A percentile compares a stretch with the other conserved stretches of the same genome.
These are phyloP conservation scores for Begonia peltatifolia DNA, from an alignment of 306 rosid genomes.

Conservation along the genomic window DNA sequence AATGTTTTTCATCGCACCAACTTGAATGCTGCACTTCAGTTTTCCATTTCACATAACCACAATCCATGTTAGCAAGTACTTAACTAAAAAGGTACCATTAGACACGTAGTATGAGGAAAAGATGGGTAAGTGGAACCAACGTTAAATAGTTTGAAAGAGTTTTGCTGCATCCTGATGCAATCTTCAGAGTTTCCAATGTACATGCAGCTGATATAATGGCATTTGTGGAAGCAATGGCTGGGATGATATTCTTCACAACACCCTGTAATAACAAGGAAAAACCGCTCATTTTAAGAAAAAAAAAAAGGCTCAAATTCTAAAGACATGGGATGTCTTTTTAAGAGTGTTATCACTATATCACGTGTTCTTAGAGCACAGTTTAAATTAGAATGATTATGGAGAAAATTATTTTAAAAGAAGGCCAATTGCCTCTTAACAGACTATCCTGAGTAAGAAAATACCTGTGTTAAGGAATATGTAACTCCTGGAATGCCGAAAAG, in stretches of 20 bases:
- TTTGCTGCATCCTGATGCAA: constrained; percentile 90
- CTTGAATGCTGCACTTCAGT: too few relatives aligned
- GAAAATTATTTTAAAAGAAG: too few relatives aligned
- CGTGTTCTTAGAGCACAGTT: too few relatives aligned
- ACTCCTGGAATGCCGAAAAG: constrained; percentile 97
- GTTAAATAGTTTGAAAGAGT: constrained; percentile 83
- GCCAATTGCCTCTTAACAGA: too few relatives aligned
- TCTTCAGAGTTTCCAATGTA: constrained; percentile 80
- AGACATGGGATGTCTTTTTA: too few relatives aligned
- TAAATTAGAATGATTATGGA: too few relatives aligned
- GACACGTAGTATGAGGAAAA: constrained; percentile 1
- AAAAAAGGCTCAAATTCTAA: too few relatives aligned
- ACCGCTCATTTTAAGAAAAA: background rate
- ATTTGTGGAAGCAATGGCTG: constrained; percentile 96
- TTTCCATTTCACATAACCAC: too few relatives aligned
- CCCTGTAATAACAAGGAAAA: constrained; percentile 40
- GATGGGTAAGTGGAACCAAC: constrained; percentile 16
- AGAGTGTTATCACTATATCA: too few relatives aligned
- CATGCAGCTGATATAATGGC: constrained; percentile 98
- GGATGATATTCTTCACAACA: constrained; percentile 93
- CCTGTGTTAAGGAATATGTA: constrained; percentile 89
- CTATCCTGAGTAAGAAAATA: constrained; percentile 10
- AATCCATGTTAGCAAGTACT: too few relatives aligned
- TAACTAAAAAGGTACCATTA: too few relatives aligned
- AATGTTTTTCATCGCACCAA: too few relatives aligned